Conservation (phyloP, 2,329 filamentous ascomycete genomes). For the Phyllosticta ampelicida region DNA sequence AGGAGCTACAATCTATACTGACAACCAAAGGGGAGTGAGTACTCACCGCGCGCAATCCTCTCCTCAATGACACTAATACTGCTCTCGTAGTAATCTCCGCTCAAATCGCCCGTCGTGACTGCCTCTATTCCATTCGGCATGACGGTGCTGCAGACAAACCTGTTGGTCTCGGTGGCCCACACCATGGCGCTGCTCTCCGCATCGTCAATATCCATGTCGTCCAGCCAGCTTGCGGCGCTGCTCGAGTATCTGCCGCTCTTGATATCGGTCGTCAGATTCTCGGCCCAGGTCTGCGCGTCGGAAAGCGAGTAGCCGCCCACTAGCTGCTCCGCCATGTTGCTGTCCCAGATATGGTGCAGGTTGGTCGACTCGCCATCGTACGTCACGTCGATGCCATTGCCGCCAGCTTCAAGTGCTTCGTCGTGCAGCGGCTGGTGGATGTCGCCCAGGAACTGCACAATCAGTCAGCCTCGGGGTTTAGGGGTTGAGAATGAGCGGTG, state of each 20-base stretch:
- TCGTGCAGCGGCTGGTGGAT: slow-evolving; percentile 60
- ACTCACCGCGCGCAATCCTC: slow-evolving; percentile 34
- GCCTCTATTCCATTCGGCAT: slow-evolving; percentile 28
- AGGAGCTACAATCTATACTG: neutral
- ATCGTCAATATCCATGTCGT: slow-evolving; percentile 27
- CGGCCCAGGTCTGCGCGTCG: slow-evolving; percentile 30
- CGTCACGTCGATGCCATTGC: slow-evolving; percentile 34
- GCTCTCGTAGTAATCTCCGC: slow-evolving; percentile 24
- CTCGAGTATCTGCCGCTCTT: slow-evolving; percentile 27
- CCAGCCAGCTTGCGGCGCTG: slow-evolving; percentile 21
- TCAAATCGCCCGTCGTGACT: slow-evolving; percentile 28
- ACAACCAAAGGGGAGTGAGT: neutral
- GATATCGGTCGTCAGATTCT: slow-evolving; percentile 27
- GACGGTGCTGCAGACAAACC: slow-evolving; percentile 32
- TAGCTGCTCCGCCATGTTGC: slow-evolving; percentile 33
- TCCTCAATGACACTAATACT: slow-evolving; percentile 30
- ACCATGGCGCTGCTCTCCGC: slow-evolving; percentile 26
- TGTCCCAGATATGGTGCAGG: slow-evolving; percentile 29
- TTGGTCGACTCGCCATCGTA: slow-evolving; percentile 33
- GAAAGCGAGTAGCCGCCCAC: slow-evolving; percentile 28
- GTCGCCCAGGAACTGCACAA: slow-evolving; percentile 50
- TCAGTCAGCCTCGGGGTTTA: neutral
- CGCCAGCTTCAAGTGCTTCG: slow-evolving; percentile 35
- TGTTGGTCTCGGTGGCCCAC: slow-evolving; percentile 35
- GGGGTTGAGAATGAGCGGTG: neutral